Percentiles rank a stretch among this genome's conserved stretches.
Evolutionary conservation across 768 basidiomycete genomes (phyloP).

Genomic region (Suillus lakei): DNA sequence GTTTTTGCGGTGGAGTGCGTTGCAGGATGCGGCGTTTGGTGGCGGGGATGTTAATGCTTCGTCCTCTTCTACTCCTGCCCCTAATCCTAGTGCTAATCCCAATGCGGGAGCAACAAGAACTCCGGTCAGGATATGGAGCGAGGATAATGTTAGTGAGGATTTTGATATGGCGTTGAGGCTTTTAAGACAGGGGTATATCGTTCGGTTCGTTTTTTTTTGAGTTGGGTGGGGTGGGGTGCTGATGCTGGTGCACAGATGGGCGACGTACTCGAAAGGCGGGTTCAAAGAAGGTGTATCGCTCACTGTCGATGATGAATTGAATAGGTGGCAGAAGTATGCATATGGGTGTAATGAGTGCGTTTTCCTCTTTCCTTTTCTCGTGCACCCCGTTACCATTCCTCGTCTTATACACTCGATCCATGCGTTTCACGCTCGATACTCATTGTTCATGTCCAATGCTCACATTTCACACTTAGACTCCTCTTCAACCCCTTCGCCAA

Average conservation of each 20-base stretch:
- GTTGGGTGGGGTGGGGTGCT: too few relatives aligned
- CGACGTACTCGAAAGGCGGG: conserved; percentile 81
- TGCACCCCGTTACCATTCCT: too few relatives aligned
- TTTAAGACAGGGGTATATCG: conserved; percentile 71
- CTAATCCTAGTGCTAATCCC: conserved; percentile 23
- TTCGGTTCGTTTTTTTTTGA: conserved; percentile 45
- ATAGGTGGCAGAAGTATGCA: conserved; percentile 90
- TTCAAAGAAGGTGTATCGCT: conserved; percentile 94
- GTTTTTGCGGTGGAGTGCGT: conserved; percentile 87
- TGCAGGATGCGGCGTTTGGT: conserved; percentile 83
- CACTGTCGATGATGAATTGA: conserved; percentile 89
- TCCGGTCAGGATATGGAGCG: conserved; percentile 80
- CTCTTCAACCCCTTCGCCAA: conserved; percentile 83
- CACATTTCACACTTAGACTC: conserved; percentile 73
- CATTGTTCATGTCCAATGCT: conserved; percentile 24
- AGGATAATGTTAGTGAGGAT: conserved; percentile 71
- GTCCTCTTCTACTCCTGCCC: not conserved
- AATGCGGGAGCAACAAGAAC: conserved; percentile 43
- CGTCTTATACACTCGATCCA: too few relatives aligned
- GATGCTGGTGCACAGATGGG: conserved; percentile 48
- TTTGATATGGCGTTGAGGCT: conserved; percentile 67
- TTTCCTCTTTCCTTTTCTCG: conserved; percentile 1
- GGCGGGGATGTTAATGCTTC: conserved; percentile 40
- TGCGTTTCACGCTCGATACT: conserved; percentile 25
- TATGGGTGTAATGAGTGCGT: conserved; percentile 66